Percentiles rank a stretch among this genome's conserved stretches.
phyloP scores from a whole-genome alignment of 1,284 basidiomycete species.

The Vanrija sp. region DNA sequence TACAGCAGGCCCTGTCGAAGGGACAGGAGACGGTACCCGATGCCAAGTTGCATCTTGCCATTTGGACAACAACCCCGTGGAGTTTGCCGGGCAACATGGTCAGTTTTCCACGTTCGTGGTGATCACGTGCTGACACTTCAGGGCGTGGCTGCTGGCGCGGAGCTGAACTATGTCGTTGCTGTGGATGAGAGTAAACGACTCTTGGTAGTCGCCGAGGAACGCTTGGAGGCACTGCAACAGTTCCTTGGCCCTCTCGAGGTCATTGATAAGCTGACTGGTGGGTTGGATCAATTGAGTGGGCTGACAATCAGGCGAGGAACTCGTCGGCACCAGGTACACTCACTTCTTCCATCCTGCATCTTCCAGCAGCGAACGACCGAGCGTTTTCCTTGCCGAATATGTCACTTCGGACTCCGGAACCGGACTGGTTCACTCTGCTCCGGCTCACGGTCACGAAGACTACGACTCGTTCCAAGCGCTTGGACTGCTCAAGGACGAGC shows the following conservation, averaged over 20 bases:
- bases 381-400: slow-evolving; percentile 56
- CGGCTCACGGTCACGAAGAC: slow-evolving; percentile 92
- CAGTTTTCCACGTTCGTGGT: slow-evolving; percentile 16
- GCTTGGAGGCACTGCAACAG: slow-evolving; percentile 56
- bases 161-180: slow-evolving; percentile 68
- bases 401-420: slow-evolving; percentile 90
- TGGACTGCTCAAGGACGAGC: slow-evolving; percentile 36
- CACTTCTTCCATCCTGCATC: slow-evolving; percentile 61
- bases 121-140: slow-evolving; percentile 36
- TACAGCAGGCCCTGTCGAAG: slow-evolving; percentile 25
- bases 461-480: slow-evolving; percentile 64
- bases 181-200: slow-evolving; percentile 47
- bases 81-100: slow-evolving; percentile 95
- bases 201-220: slow-evolving; percentile 67
- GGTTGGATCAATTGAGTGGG: not conserved
- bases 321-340: slow-evolving; percentile 64
- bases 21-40: slow-evolving; percentile 1
- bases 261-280: slow-evolving; percentile 57
- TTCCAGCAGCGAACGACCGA: slow-evolving; percentile 54
- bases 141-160: slow-evolving; percentile 79
- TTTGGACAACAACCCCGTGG: slow-evolving; percentile 99
- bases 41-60: slow-evolving; percentile 58
- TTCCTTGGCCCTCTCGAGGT: slow-evolving; percentile 57
- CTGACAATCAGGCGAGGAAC: slow-evolving; percentile 55
- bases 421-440: slow-evolving; percentile 92